phyloP scores from a whole-genome alignment of 2,329 filamentous ascomycete genomes.

The Taxawa tesnikishii region DNA sequence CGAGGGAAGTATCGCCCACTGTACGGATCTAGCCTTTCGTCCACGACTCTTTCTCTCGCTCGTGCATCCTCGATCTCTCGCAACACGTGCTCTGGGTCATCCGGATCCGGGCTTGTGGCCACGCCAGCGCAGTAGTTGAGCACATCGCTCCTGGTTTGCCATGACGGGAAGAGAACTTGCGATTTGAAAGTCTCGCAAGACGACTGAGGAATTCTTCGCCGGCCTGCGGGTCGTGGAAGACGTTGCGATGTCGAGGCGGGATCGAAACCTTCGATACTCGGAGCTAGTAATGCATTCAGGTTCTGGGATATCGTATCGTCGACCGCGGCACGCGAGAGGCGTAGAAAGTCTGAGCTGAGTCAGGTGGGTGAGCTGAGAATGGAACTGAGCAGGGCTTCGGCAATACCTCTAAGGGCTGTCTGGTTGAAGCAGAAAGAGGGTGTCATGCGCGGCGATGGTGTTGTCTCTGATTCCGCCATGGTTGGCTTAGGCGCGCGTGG shows the following conservation, averaged over 20 bases:
- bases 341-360: constrained; percentile 64
- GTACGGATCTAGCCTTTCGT: constrained; percentile 89
- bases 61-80: constrained; percentile 58
- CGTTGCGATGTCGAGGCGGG: constrained; percentile 61
- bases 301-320: constrained; percentile 93
- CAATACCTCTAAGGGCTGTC: constrained; percentile 34
- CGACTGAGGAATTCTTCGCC: constrained; percentile 43
- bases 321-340: constrained; percentile 68
- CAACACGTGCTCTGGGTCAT: constrained; percentile 65
- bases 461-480: constrained; percentile 7
- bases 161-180: constrained; percentile 72
- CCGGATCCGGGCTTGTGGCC: constrained; percentile 73
- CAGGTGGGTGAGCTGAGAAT: constrained; percentile 18
- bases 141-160: constrained; percentile 72
- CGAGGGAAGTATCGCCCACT: constrained; percentile 67
- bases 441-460: constrained; percentile 24
- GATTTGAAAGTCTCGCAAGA: constrained; percentile 65
- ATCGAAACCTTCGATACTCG: constrained; percentile 61
- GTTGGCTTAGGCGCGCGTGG: constrained; percentile 1
- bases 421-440: constrained; percentile 41
- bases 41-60: constrained; percentile 60
- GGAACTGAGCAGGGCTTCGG: not conserved
- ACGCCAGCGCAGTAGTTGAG: constrained; percentile 82
- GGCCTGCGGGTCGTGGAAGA: constrained; percentile 35
- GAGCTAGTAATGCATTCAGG: constrained; percentile 77